Evolutionary conservation across 495 filamentous ascomycete genomes (phyloP), one percentile per base, ranked within the genome.

Genomic region (Hyaloscypha hepaticicola): DNA sequence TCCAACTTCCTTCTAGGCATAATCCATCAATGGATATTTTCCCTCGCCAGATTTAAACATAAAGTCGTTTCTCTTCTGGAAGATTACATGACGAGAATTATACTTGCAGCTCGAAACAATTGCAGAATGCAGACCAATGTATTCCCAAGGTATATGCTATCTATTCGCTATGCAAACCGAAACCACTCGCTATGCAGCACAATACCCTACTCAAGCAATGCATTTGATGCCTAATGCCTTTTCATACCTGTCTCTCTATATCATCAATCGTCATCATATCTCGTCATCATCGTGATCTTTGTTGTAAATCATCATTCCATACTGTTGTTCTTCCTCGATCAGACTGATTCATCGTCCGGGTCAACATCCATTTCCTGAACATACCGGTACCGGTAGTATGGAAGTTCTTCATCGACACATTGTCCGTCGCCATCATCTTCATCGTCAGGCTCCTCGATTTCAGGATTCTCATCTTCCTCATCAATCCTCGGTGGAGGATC

Each of bases 401-500:
- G 81, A 1, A 83, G 64, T 61, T 83, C 78, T 45, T 77, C 75
- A 16, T 52, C 29, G 9, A 49, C 25, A 11, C 63, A 66, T 31
- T 61, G 28, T 24, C 34, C 56, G 9, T 62, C 62, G 16, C 70
- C 69, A 51, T 71, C 68, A 56, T 64, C 68, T 19, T 69, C 62
- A 75, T 72, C 7, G 66, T 55, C 60, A 9, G 53, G 29, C 66
- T 83, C 78, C 27, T 73, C 70, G 60, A 79, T 69, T 19, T 79
- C 79, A 19, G 80, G 80, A 9, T 45, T 57, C 64, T 83, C 82
- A 49, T 83, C 81, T 45, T 79, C 73, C 67, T 84, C 82, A 22
- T 79, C 76, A 55, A 84, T 84, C 48, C 79, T 75, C 49, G 80
- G 76, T 19, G 81, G 78, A 19, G 78, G 77, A 28, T 79, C 80